Base-by-base conservation (phyloP, 1,284 basidiomycete species). In the Taiwanofungus camphoratus region DNA sequence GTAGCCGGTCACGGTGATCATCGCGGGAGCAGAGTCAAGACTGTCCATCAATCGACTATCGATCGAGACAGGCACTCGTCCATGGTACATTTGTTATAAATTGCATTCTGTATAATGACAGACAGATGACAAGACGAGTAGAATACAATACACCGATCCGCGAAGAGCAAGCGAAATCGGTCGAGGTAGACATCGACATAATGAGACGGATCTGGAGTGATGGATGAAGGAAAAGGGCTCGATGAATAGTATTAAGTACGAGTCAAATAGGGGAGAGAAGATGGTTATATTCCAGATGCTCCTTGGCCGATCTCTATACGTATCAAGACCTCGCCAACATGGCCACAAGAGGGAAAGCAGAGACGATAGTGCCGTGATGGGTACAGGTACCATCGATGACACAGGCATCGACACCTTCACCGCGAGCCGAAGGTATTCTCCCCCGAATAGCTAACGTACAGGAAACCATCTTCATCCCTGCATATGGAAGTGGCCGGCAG, bases 391-490 rank as follows among this genome's bases (percentile, higher is more conserved):
- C n/a, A n/a, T n/a, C n/a, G n/a, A n/a, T n/a, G 42, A 55, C 60
- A 61, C 59, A 61, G 44, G 53, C 53, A 52, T 58, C 58, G 60
- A 59, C 59, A 61, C 49, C 54, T 64, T 57, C 55, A 58, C 42
- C 42, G 48, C 36, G 50, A 68, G 45, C 92, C 91, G 56, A 95
- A 95, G 22, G 91, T 94, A 70, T 95, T 96, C 87, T 95, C 92
- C 45, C 93, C 92, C 30, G 92, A 94, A 73, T 96, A 96, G 64
- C 89, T 89, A 50, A 95, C 91, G 62, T 94, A 97, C 41, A 96
- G 74, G 79, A 96, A 96, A 50, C 92, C 90, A 63, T 96, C 92
- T 63, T 96, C 93, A 57, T 96, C 92, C 77, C 92, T 94, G 39
- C 42, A 42, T n/a, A n/a, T n/a, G n/a, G n/a, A n/a, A n/a, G n/a